Evolutionary conservation across 768 basidiomycete species (phyloP), one percentile per base, ranked within the genome.

Genomic region (Tricholoma furcatifolium): DNA sequence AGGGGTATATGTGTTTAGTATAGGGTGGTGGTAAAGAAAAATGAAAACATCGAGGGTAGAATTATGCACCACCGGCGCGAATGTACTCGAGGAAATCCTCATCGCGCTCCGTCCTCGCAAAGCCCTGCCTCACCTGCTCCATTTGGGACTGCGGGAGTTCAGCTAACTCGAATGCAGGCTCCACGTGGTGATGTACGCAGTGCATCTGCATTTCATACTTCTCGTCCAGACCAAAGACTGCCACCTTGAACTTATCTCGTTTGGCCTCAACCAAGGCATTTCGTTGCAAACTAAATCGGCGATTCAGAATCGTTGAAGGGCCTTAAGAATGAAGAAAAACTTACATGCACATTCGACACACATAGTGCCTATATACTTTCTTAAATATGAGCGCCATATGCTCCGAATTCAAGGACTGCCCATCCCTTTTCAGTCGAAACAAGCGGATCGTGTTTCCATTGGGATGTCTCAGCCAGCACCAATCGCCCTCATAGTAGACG

Each of bases 311-410:
- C 10, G 23, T 14, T 7, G 6, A 42, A 41, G 15, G 18, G 30
- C 9, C 4, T 12, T 5, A 31, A 42, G 1, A 23, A 15, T 4
- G 24, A 42, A 21, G 11, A 20, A 8, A 21, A 1, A 47, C 52
- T n/a, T 9, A 53, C 52, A 47, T 47, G 52, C 52, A 53, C 46
- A 53, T 43, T 12, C 52, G 52, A 20, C 52, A 53, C 17, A 53
- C 32, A 8, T 34, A 10, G 14, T 17, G 10, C 14, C 23, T 11
- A 27, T 43, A 20, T 9, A 40, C 15, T 3, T 42, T 21, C 17
- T 42, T 53, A 18, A 39, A 55, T 2, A 55, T 45, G 12, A 50
- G 21, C 3, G 27, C 17, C 14, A 50, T 18, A 32, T 55, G 54
- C 3, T 50, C 49, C 3, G 36, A 6, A 10, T 4, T 45, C 8